phyloP scores from a whole-genome alignment of 148 eudicot species.

The Amaranthus palmeri region DNA sequence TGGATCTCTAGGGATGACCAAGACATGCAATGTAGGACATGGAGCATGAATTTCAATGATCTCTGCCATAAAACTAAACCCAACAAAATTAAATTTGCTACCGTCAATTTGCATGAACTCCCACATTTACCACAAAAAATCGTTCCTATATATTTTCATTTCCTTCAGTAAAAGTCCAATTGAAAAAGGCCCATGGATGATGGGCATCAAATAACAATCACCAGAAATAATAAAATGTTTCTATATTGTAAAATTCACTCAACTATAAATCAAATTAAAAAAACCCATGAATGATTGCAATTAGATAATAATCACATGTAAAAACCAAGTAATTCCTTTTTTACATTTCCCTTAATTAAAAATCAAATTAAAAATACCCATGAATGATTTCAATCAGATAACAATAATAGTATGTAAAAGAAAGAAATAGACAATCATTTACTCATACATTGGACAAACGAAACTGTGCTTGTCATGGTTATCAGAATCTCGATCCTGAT shows the following conservation, averaged over 20 bases:
- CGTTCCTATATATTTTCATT: neutral
- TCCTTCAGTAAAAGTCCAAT: neutral
- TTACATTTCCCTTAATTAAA: too few relatives aligned
- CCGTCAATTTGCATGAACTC: neutral
- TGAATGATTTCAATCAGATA: neutral
- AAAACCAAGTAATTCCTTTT: too few relatives aligned
- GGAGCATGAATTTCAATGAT: slow-evolving; percentile 61
- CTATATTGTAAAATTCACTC: too few relatives aligned
- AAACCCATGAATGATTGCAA: too few relatives aligned
- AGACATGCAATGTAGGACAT: slow-evolving; percentile 54
- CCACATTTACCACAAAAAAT: neutral
- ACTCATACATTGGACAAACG: slow-evolving; percentile 69
- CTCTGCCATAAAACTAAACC: slow-evolving; percentile 60
- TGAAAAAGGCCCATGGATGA: neutral
- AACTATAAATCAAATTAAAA: too few relatives aligned
- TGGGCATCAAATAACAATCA: neutral
- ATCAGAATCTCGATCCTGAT: too few relatives aligned
- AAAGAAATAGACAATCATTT: slow-evolving; percentile 6
- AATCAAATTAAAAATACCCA: too few relatives aligned
- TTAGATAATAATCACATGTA: too few relatives aligned
- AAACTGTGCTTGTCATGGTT: slow-evolving; percentile 34
- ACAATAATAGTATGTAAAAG: neutral
- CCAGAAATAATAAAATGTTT: too few relatives aligned
- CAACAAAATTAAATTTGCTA: slow-evolving; percentile 7
- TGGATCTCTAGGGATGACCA: slow-evolving; percentile 92